Conservation (phyloP, 768 basidiomycete genomes). For the Collybia sp. region DNA sequence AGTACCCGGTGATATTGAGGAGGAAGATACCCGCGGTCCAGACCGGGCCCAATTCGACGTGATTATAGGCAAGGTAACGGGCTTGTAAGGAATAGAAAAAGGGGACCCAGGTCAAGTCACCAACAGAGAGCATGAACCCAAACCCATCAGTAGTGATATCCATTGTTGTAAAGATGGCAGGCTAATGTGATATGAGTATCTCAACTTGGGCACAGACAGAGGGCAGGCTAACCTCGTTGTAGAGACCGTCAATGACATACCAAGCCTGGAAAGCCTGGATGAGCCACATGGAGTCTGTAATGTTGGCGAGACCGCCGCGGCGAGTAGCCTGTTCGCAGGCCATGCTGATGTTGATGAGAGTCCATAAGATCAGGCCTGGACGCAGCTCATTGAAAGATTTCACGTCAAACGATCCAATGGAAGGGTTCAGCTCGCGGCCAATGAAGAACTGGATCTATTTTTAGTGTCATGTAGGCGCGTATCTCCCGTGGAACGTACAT, state of each 20-base stretch:
- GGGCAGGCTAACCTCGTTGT: conserved; percentile 72
- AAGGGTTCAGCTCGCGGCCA: conserved; percentile 92
- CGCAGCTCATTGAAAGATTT: conserved; percentile 82
- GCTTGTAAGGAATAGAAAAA: conserved; percentile 94
- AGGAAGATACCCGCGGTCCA: conserved; percentile 54
- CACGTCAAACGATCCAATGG: conserved; percentile 63
- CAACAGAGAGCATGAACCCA: conserved; percentile 95
- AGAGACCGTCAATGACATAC: conserved; percentile 85
- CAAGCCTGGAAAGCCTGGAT: conserved; percentile 80
- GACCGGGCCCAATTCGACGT: conserved; percentile 66
- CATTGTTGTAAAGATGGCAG: conserved; percentile 91
- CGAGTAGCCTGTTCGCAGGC: conserved; percentile 86
- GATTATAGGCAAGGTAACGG: conserved; percentile 90
- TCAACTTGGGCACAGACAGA: not conserved
- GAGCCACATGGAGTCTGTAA: conserved; percentile 92
- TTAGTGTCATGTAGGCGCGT: conserved; percentile 2
- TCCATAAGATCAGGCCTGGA: conserved; percentile 90
- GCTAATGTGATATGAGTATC: conserved; percentile 35
- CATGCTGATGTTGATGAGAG: conserved; percentile 85
- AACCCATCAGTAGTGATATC: conserved; percentile 98
- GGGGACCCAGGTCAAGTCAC: conserved; percentile 91
- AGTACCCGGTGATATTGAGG: conserved; percentile 74
- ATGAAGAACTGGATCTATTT: conserved; percentile 70
- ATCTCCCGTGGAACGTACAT: conserved; percentile 50
- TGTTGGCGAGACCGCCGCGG: conserved; percentile 55